These are phyloP conservation scores for Magnusiomyces sp. DNA, from an alignment of 1,139 yeast genomes.

Conservation along the genomic window DNA sequence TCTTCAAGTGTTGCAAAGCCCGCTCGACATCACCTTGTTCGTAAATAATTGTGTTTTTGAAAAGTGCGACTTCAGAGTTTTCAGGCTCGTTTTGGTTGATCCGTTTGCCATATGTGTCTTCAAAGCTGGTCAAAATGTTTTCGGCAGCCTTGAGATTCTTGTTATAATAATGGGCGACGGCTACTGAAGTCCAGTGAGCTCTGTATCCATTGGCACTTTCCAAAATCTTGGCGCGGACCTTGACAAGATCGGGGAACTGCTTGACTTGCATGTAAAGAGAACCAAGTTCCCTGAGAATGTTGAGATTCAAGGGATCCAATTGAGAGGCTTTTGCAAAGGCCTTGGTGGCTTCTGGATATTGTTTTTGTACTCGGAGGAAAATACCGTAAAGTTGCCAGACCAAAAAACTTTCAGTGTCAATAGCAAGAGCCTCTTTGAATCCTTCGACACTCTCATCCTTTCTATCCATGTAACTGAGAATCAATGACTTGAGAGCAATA, in stretches of 20 bases:
- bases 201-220: constrained; percentile 76
- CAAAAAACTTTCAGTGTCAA: constrained; percentile 51
- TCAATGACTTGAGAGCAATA: constrained; percentile 75
- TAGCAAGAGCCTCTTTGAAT: constrained; percentile 51
- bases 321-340: constrained; percentile 73
- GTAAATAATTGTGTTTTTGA: constrained; percentile 58
- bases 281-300: constrained; percentile 74
- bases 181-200: constrained; percentile 87
- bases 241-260: constrained; percentile 55
- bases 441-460: constrained; percentile 55
- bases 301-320: constrained; percentile 71
- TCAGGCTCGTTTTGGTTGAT: constrained; percentile 46
- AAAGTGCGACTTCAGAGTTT: constrained; percentile 70
- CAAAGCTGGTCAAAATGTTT: constrained; percentile 64
- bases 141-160: constrained; percentile 62
- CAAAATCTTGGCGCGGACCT: constrained; percentile 59
- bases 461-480: constrained; percentile 46
- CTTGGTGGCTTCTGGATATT: constrained; percentile 70
- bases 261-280: constrained; percentile 72
- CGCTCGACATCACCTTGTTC: constrained; percentile 54
- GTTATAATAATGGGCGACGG: constrained; percentile 74
- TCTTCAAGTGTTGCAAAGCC: constrained; percentile 57
- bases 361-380: constrained; percentile 60
- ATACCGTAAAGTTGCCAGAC: constrained; percentile 85
- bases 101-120: constrained; percentile 33